Base-by-base conservation (phyloP, 2,329 filamentous ascomycete genomes). In the Fusarium concolor region DNA sequence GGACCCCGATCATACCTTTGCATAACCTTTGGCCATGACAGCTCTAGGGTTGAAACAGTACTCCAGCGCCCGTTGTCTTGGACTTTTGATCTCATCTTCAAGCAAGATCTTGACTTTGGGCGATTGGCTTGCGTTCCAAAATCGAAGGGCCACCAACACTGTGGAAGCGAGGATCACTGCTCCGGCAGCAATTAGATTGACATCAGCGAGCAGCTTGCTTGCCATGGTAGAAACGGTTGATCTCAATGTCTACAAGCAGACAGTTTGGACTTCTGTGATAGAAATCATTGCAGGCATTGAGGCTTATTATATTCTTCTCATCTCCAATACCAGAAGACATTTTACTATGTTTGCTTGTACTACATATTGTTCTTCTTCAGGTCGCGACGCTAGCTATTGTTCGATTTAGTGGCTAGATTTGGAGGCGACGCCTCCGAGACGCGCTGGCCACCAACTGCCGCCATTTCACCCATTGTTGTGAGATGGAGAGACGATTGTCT, bases 11-110 rank as follows among this genome's bases (percentile, higher is more conserved):
- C 17, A 9, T 47, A 64, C 60, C 45, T 35, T 59, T 10, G 18
- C 37, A 2, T 64, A 64, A 0, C 61, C 61, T 6, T 53, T 64
- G 3, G 37, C 52, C 61, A 64, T 64, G 0, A 64, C 52, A 2
- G 46, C 45, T 1, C 61, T 20, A 12, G 61, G 41, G 5, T 65
- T 64, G 14, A 64, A 64, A 22, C 61, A 64, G 3, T 64, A 64
- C 22, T 64, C 61, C 5, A 64, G 10, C 2, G 60, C 60, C 3
- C 61, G 18, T 8, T 53, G 55, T 8, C 61, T 35, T 15, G 60
- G 44, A 10, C 49, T 64, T 4, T 17, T 12, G 10, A 64, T 65
- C 18, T 64, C 61, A 7, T 65, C 61, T 8, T 35, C 18, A 2
- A 64, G 60, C 1, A 64, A 5, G 1, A 65, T 55, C 7, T 50